Conservation (phyloP, 192 early-diverging fungal species). For the Neocallimastix lanati region DNA sequence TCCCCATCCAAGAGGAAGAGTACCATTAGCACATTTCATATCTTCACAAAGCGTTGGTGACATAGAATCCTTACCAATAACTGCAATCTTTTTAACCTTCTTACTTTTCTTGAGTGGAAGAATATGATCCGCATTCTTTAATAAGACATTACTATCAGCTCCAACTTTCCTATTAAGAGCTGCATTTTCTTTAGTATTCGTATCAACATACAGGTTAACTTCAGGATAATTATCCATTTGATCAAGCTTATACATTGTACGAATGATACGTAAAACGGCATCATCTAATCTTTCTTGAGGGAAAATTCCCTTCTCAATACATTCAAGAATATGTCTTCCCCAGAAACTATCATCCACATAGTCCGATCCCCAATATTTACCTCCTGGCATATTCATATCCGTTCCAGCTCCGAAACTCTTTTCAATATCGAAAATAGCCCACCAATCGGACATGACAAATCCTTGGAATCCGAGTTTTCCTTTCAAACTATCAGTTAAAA, state of each 20-base stretch:
- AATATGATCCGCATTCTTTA: slow-evolving; percentile 20
- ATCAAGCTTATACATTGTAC: no score
- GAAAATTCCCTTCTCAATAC: neutral
- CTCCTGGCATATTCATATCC: slow-evolving; percentile 21
- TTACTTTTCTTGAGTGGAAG: slow-evolving; percentile 11
- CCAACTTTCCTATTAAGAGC: slow-evolving; percentile 10
- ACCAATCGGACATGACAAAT: slow-evolving; percentile 47
- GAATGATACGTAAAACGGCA: no score
- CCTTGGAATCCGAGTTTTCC: slow-evolving; percentile 35
- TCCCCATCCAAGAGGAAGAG: neutral
- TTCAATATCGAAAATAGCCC: slow-evolving; percentile 13
- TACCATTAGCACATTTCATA: neutral
- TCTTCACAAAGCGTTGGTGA: neutral
- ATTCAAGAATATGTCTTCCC: neutral
- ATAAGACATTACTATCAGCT: slow-evolving; percentile 20
- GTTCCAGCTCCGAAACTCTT: slow-evolving; percentile 14
- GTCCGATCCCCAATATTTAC: neutral
- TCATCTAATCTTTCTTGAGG: no score
- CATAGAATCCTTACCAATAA: slow-evolving; percentile 18
- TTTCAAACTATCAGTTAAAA: slow-evolving; percentile 25
- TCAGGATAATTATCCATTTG: no score
- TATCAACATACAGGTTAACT: no score
- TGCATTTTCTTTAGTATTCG: no score
- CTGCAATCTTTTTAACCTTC: slow-evolving; percentile 10
- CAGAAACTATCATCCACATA: neutral